phyloP scores from a whole-genome alignment of 805 yeast genomes.

The Saccharomycopsis sp. region DNA sequence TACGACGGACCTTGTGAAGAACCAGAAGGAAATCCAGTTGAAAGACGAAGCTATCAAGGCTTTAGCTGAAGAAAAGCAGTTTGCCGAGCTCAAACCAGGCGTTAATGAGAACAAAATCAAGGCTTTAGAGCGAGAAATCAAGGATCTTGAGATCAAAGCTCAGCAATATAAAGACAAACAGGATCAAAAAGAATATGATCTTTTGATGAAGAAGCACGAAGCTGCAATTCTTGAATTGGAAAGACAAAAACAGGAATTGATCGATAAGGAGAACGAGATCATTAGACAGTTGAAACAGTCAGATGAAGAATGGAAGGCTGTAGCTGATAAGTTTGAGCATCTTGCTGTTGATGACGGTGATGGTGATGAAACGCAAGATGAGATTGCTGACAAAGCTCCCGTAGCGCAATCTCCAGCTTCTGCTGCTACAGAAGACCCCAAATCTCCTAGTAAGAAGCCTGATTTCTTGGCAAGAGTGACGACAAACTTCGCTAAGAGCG shows the following conservation, averaged over 20 bases:
- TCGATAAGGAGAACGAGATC: constrained; percentile 11
- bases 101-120: constrained; percentile 14
- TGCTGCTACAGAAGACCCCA: not conserved
- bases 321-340: constrained; percentile 10
- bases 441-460: not conserved
- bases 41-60: constrained; percentile 16
- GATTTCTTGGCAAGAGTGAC: constrained; percentile 7
- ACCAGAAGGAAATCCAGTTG: constrained; percentile 15
- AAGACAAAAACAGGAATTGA: constrained; percentile 12
- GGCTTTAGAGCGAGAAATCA: constrained; percentile 17
- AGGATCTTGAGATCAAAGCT: constrained; percentile 12
- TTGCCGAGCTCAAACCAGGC: constrained; percentile 11
- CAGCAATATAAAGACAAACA: constrained; percentile 5
- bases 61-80: constrained; percentile 15
- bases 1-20: constrained; percentile 8
- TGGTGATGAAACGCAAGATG: not conserved
- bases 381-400: not conserved
- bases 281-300: constrained; percentile 10
- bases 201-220: constrained; percentile 16
- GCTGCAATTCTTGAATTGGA: constrained; percentile 12
- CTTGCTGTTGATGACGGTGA: constrained; percentile 3
- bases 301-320: constrained; percentile 13
- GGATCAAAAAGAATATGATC: constrained; percentile 9
- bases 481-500: constrained; percentile 3
- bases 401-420: not conserved